These are phyloP conservation scores for Eucalyptus regnans DNA, from an alignment of 345 rosid genomes.

Conservation along the genomic window DNA sequence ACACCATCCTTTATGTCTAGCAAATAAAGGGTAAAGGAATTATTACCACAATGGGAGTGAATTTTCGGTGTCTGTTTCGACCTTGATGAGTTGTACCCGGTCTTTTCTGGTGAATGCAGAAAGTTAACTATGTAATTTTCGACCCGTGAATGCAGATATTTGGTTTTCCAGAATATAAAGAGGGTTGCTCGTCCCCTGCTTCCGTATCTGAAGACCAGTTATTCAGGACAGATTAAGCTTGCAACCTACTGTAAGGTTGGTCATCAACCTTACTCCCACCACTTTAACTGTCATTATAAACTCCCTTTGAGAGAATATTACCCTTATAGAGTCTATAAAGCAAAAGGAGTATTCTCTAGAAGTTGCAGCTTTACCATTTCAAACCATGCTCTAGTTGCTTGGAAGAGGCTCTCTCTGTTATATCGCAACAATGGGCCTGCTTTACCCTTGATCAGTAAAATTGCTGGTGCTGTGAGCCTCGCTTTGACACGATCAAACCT, in stretches of 20 bases:
- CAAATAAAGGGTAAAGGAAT: neutral
- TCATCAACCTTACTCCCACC: neutral
- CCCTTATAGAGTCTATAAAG: neutral
- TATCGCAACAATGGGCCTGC: conserved; percentile 11
- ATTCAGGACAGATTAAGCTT: neutral
- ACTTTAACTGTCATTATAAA: neutral
- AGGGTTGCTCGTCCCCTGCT: neutral
- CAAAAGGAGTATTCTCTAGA: neutral
- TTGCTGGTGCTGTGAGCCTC: conserved; percentile 71
- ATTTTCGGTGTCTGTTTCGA: neutral
- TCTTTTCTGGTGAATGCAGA: neutral
- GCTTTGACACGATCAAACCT: conserved; percentile 59
- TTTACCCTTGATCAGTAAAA: conserved; percentile 27
- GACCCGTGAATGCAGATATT: neutral
- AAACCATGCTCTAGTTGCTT: conserved; percentile 38
- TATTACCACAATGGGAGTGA: neutral
- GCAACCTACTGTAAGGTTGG: neutral
- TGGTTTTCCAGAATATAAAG: neutral
- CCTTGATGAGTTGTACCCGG: neutral
- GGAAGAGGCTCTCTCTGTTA: conserved; percentile 39
- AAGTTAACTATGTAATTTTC: neutral
- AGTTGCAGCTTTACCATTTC: neutral
- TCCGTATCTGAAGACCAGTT: neutral
- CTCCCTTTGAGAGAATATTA: neutral
- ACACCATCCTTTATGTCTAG: neutral